Conservation (phyloP, 2,329 filamentous ascomycete genomes). For the Byssothecium circinans region DNA sequence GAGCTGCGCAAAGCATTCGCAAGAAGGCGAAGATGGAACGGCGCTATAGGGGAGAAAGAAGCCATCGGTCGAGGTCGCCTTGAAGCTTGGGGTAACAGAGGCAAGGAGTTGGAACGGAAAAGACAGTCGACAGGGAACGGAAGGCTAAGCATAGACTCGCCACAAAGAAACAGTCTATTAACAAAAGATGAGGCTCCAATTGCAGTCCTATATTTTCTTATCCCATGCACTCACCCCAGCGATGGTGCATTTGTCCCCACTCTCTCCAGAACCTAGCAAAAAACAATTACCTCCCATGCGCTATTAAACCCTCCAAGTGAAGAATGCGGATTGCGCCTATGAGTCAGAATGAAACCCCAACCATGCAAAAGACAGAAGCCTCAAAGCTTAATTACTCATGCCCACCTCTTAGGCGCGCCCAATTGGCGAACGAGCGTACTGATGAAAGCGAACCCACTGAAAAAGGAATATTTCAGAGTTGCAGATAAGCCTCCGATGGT, state of each 20-base stretch:
- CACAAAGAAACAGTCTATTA: too few relatives aligned
- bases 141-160: too few relatives aligned
- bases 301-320: not conserved
- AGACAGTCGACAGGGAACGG: too few relatives aligned
- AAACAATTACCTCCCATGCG: not conserved
- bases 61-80: too few relatives aligned
- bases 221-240: not conserved
- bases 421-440: not conserved
- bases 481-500: not conserved
- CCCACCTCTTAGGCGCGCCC: not conserved
- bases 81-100: too few relatives aligned
- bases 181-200: not conserved
- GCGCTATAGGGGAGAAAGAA: too few relatives aligned
- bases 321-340: not conserved
- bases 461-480: not conserved
- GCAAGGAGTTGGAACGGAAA: too few relatives aligned
- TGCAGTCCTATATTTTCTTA: not conserved
- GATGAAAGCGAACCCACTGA: not conserved
- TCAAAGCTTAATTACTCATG: not conserved
- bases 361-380: not conserved
- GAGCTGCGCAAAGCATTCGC: too few relatives aligned
- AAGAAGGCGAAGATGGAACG: too few relatives aligned
- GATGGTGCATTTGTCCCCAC: not conserved
- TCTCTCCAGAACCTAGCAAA: not conserved
- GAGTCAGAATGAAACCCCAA: not conserved